Evolutionary conservation across 176 grass and related monocot species (phyloP).

Genomic region (Eragrostis nindensis): DNA sequence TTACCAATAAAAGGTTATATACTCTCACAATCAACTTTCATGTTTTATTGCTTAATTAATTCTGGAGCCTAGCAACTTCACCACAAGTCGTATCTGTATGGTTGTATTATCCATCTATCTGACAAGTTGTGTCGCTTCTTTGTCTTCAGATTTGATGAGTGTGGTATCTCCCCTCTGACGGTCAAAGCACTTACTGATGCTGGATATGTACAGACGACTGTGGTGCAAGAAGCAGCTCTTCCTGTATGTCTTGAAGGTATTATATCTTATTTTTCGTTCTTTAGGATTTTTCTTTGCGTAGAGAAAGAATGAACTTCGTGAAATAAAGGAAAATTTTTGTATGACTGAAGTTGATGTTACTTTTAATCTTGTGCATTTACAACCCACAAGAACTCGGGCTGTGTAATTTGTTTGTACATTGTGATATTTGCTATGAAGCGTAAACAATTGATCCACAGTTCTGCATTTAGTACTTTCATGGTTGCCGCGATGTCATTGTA

Average conservation of each 20-base stretch:
- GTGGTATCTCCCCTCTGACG: slow-evolving; percentile 62
- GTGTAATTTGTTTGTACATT: slow-evolving; percentile 13
- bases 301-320: neutral
- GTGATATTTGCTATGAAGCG: neutral
- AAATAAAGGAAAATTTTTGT: neutral
- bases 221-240: slow-evolving; percentile 89
- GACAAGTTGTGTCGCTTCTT: slow-evolving; percentile 12
- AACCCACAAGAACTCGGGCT: neutral
- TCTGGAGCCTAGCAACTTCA: slow-evolving; percentile 13
- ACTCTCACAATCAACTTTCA: slow-evolving; percentile 3
- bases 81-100: neutral
- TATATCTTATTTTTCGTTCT: slow-evolving; percentile 15
- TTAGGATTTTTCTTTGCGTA: neutral
- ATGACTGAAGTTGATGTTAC: neutral
- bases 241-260: slow-evolving; percentile 85
- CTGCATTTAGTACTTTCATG: neutral
- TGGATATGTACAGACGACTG: slow-evolving; percentile 79
- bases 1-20: slow-evolving; percentile 79
- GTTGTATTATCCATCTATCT: slow-evolving; percentile 15
- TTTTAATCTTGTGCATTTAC: slow-evolving; percentile 4
- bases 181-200: slow-evolving; percentile 84
- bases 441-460: neutral
- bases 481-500: slow-evolving; percentile 5
- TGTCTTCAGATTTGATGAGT: slow-evolving; percentile 50
- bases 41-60: neutral